Conservation (phyloP, 768 basidiomycete species). For the Amanita brunnescens region DNA sequence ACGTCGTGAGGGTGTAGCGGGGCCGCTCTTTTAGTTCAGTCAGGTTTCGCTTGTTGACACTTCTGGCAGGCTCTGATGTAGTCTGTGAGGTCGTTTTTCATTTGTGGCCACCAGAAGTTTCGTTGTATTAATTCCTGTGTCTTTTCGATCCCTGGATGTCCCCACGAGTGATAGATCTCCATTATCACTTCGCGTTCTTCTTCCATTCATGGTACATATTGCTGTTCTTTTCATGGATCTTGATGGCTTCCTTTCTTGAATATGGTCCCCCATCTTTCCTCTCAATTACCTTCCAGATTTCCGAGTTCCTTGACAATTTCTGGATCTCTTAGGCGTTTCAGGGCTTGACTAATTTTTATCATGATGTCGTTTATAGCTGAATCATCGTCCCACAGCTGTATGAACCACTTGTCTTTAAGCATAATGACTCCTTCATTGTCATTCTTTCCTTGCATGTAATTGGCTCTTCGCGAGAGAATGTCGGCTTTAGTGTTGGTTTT, state of each 20-base stretch:
- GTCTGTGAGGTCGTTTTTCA: neutral
- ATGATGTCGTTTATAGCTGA: no score
- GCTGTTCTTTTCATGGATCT: neutral
- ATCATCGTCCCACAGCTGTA: neutral
- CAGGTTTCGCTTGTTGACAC: neutral
- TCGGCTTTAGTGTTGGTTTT: constrained; percentile 16
- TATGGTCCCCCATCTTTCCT: no score
- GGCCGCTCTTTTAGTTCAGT: neutral
- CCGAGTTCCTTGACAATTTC: no score
- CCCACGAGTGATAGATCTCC: neutral
- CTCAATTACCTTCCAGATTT: no score
- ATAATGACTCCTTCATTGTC: constrained; percentile 16
- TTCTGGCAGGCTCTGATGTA: neutral
- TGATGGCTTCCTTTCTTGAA: no score
- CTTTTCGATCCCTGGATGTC: neutral
- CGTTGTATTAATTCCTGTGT: no score
- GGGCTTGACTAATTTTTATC: no score
- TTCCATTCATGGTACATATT: neutral
- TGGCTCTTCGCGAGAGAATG: constrained; percentile 18
- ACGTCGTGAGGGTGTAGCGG: neutral
- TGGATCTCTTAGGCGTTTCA: no score
- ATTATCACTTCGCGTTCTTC: neutral
- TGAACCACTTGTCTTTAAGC: constrained; percentile 6
- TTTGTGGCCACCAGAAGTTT: no score
- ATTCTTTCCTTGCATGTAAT: constrained; percentile 13